A percentile compares a stretch with the other conserved stretches of the same genome.
These are phyloP conservation scores for Penicillium egyptiacum DNA, from an alignment of 495 filamentous ascomycete species.

Conservation along the genomic window DNA sequence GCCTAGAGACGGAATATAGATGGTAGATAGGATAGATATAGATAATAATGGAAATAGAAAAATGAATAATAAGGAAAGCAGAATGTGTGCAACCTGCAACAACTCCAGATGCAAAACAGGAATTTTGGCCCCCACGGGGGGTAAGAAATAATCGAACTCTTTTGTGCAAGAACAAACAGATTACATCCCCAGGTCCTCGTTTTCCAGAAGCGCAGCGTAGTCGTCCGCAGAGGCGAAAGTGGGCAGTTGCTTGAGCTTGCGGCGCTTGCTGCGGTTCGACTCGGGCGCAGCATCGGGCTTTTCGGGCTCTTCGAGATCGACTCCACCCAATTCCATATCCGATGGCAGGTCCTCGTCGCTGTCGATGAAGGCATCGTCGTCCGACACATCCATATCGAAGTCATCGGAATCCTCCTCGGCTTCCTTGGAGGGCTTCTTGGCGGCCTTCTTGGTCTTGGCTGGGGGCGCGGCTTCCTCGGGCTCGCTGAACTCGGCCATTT, in stretches of 20 bases:
- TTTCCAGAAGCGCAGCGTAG: constrained; percentile 82
- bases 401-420: constrained; percentile 48
- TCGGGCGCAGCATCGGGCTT: constrained; percentile 36
- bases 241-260: constrained; percentile 84
- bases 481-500: constrained; percentile 37
- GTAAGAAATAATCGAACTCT: constrained; percentile 6
- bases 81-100: constrained; percentile 4
- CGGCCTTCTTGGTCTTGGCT: constrained; percentile 39
- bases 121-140: constrained; percentile 13
- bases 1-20: not conserved
- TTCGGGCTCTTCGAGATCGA: constrained; percentile 30
- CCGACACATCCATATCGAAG: constrained; percentile 52
- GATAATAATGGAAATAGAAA: constrained; percentile 2
- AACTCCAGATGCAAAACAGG: constrained; percentile 15
- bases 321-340: constrained; percentile 48
- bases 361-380: constrained; percentile 53
- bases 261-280: constrained; percentile 65
- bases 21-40: not conserved
- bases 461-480: constrained; percentile 22
- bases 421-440: constrained; percentile 43
- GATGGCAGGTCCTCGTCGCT: constrained; percentile 57
- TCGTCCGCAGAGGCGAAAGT: constrained; percentile 92
- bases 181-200: constrained; percentile 64
- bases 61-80: not conserved
- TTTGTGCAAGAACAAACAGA: not conserved